A percentile compares a stretch with the other conserved stretches of the same genome.
Conservation (phyloP, 2,329 filamentous ascomycete species). For the Diaporthe humulicola region DNA sequence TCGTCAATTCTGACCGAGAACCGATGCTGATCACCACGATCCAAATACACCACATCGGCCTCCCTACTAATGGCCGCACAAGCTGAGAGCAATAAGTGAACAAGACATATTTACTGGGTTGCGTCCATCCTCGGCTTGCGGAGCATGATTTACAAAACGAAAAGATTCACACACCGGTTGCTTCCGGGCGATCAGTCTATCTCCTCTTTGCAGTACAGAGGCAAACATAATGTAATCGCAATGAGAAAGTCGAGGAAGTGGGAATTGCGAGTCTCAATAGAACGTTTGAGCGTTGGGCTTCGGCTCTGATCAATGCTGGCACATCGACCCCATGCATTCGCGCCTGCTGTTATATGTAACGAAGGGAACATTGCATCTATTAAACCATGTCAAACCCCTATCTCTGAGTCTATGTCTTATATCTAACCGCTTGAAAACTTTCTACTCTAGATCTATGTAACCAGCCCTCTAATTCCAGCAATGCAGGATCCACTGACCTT, state of each 20-base stretch:
- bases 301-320: no score
- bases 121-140: neutral
- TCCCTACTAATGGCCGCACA: neutral
- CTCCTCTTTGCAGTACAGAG: neutral
- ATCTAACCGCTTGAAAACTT: neutral
- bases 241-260: neutral
- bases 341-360: neutral
- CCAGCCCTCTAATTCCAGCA: neutral
- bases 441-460: neutral
- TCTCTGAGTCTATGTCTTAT: neutral
- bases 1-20: slow-evolving; percentile 58
- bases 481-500: neutral
- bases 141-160: neutral
- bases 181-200: neutral
- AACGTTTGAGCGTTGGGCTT: no score
- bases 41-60: slow-evolving; percentile 63
- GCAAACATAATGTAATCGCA: neutral
- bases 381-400: neutral
- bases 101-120: neutral
- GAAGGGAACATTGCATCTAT: neutral
- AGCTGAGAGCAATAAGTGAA: neutral
- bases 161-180: neutral
- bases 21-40: slow-evolving; percentile 68
- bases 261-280: no score
- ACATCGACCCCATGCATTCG: neutral